A percentile compares a stretch with the other conserved stretches of the same genome.
Conservation (phyloP, 2,329 filamentous ascomycete genomes). For the Paecilomyces dactylethromorphus region DNA sequence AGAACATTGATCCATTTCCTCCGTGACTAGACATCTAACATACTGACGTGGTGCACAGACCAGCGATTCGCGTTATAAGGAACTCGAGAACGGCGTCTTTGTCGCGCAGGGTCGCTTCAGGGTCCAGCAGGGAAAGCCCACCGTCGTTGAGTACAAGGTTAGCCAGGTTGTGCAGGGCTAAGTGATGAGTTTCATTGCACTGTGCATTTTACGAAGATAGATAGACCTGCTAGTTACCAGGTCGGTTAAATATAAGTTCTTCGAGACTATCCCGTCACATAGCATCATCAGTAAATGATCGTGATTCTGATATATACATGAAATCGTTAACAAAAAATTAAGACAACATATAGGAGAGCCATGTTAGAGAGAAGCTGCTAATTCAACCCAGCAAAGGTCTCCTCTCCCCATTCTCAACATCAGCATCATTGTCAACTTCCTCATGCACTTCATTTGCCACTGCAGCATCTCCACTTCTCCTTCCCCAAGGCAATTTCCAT, state of each 20-base stretch:
- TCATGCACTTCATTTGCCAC: background rate
- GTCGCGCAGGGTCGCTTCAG: constrained; percentile 35
- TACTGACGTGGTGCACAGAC: constrained; percentile 19
- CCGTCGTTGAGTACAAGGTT: constrained; percentile 38
- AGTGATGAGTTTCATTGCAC: background rate
- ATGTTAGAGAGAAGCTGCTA: background rate
- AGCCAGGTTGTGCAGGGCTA: constrained; percentile 27
- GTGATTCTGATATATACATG: background rate
- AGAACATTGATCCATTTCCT: background rate
- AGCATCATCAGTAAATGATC: background rate
- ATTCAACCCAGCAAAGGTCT: constrained; percentile 19
- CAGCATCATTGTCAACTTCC: background rate
- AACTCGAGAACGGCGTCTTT: constrained; percentile 34
- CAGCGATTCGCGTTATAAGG: constrained; percentile 35
- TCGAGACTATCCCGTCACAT: background rate
- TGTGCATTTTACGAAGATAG: background rate
- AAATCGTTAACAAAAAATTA: background rate
- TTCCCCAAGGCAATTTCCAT: background rate
- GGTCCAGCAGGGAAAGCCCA: constrained; percentile 27
- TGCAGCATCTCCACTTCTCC: background rate
- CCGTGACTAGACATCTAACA: background rate
- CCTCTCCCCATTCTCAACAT: constrained; percentile 10
- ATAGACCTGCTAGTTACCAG: background rate
- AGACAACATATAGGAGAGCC: background rate
- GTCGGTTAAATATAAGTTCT: background rate